Evolutionary conservation across 768 basidiomycete species (phyloP), one percentile per base, ranked within the genome.

Genomic region (Boletus reticulatus): DNA sequence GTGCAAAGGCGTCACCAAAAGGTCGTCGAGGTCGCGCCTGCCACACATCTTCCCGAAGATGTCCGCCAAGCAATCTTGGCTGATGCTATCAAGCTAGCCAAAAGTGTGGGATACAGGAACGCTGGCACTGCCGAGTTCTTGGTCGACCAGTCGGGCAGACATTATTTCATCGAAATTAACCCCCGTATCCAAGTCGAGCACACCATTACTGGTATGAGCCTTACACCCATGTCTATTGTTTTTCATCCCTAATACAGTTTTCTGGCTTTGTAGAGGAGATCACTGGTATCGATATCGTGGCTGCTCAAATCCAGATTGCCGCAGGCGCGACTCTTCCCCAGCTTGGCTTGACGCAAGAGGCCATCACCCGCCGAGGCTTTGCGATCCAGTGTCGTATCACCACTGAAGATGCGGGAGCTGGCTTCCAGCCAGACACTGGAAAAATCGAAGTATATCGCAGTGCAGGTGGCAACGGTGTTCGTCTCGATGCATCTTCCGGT

Each of bases 91-190:
- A 98, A 89, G 77, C 80, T 98, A 53, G 94, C 94, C 52, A 88
- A 84, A 75, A 92, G 90, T 54, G 97, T 98, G 62, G 85, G 88
- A 7, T 99, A 99, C 73, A 83, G 93, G 61, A 98, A 97, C 72
- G 97, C 97, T 49, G 96, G 97, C 61, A 98, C 97, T 38, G 94
- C 93, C 24, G 97, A 99, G 76, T 99, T 98, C 80, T 79, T 99
- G 73, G 94, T 98, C 59, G 97, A 98, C 74, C 91, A 94, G 70
- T 84, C 89, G 80, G 94, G 92, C 64, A 82, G 94, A 63, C 94
- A 97, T 74, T 98, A 98, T 76, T 98, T 99, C 77, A 98, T 99
- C 67, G 97, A 99, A 75, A 98, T 99, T 65, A 98, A 98, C 74
- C 94, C 97, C 31, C 94, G 97, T 76, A 98, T 99, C 66, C 97